Conservation (phyloP, 805 yeast genomes). For the Ogataea siamensis region DNA sequence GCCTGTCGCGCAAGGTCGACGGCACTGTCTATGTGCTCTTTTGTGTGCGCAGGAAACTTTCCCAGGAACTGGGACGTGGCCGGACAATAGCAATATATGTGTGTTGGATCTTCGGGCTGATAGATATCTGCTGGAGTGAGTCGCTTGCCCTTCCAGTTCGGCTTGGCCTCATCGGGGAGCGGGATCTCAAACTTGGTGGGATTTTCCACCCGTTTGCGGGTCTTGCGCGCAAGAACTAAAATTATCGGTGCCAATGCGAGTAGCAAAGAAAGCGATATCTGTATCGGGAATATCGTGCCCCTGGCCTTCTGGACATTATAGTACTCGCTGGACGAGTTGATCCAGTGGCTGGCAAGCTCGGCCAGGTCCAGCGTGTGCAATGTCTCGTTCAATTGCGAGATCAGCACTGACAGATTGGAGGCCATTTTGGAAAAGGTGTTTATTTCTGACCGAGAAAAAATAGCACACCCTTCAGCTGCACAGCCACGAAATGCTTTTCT, state of each 20-base stretch:
- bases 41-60: slow-evolving; percentile 59
- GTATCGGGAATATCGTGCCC: slow-evolving; percentile 27
- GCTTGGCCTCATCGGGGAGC: slow-evolving; percentile 74
- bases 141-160: slow-evolving; percentile 90
- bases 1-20: slow-evolving; percentile 54
- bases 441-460: slow-evolving; percentile 6
- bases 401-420: slow-evolving; percentile 21
- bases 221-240: slow-evolving; percentile 24
- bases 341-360: slow-evolving; percentile 15
- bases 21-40: slow-evolving; percentile 66
- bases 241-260: slow-evolving; percentile 26
- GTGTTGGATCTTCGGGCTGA: slow-evolving; percentile 59
- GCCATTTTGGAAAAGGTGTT: slow-evolving; percentile 8
- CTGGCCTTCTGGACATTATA: slow-evolving; percentile 10
- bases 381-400: slow-evolving; percentile 25
- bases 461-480: slow-evolving; percentile 2
- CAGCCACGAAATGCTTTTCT: slow-evolving; percentile 2
- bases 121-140: slow-evolving; percentile 60
- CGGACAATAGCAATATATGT: slow-evolving; percentile 87
- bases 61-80: slow-evolving; percentile 93
- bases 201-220: slow-evolving; percentile 28
- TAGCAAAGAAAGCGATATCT: slow-evolving; percentile 30
- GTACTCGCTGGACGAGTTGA: slow-evolving; percentile 18
- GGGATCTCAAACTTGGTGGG: slow-evolving; percentile 50
- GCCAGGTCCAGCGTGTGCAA: slow-evolving; percentile 22